Evolutionary conservation across 495 filamentous ascomycete species (phyloP).

Genomic region (Friedmanniomyces simplex): DNA sequence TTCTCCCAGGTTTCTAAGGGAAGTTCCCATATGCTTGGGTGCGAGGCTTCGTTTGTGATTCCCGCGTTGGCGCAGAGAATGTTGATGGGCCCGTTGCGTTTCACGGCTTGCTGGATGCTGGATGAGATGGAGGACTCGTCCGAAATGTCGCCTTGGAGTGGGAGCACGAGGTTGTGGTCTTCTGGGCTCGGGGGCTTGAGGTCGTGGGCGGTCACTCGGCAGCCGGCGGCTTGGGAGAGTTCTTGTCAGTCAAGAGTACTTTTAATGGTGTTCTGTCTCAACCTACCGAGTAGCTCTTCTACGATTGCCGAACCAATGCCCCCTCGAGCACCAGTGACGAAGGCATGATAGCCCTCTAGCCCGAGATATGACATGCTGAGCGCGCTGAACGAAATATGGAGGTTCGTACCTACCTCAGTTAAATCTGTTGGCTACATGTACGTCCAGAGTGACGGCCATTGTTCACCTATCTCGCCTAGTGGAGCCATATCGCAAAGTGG

Average conservation of each 20-base stretch:
- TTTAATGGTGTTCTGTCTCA: background rate
- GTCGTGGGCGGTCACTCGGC: slow-evolving; percentile 45
- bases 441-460: background rate
- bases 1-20: slow-evolving; percentile 43
- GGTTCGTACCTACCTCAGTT: background rate
- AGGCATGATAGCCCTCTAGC: slow-evolving; percentile 44
- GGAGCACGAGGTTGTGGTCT: slow-evolving; percentile 28
- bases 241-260: background rate
- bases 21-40: slow-evolving; percentile 45
- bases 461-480: too few species aligned
- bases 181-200: slow-evolving; percentile 25
- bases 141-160: slow-evolving; percentile 38
- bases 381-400: background rate
- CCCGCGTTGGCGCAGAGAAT: slow-evolving; percentile 46
- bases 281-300: slow-evolving; percentile 44
- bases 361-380: slow-evolving; percentile 37
- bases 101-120: slow-evolving; percentile 34
- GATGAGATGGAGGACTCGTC: slow-evolving; percentile 39
- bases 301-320: slow-evolving; percentile 42
- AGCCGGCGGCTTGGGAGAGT: slow-evolving; percentile 39
- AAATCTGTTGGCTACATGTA: background rate
- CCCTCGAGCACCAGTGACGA: slow-evolving; percentile 48
- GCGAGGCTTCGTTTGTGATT: slow-evolving; percentile 36
- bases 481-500: too few species aligned
- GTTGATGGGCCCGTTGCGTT: slow-evolving; percentile 43